Conservation (phyloP, 2,329 filamentous ascomycete genomes). For the Bipolaris bicolor region DNA sequence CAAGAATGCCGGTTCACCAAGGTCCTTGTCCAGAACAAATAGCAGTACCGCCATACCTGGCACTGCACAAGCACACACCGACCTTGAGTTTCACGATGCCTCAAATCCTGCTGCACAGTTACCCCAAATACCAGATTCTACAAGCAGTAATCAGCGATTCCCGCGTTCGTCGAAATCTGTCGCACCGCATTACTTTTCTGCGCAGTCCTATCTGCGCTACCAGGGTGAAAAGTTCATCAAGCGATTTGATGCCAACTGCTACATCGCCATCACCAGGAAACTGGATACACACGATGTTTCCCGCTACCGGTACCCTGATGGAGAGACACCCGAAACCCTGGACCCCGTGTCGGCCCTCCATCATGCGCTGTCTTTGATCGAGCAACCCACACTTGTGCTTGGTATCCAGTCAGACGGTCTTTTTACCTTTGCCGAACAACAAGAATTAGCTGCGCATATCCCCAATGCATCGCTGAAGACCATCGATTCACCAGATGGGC, state of each 20-base stretch:
- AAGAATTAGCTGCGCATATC: constrained; percentile 85
- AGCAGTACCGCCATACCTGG: constrained; percentile 35
- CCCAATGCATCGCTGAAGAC: constrained; percentile 77
- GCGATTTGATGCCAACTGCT: constrained; percentile 97
- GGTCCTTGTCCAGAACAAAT: constrained; percentile 46
- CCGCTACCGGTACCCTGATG: constrained; percentile 65
- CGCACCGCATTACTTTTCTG: constrained; percentile 86
- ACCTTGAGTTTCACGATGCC: constrained; percentile 56
- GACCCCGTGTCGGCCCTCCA: constrained; percentile 61
- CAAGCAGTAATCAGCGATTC: constrained; percentile 14
- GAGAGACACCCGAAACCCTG: constrained; percentile 46
- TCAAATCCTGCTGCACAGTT: constrained; percentile 44
- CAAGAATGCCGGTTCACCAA: constrained; percentile 55
- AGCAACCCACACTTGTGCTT: constrained; percentile 88
- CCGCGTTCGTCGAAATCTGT: constrained; percentile 48
- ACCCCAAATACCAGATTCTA: constrained; percentile 21
- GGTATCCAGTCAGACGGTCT: constrained; percentile 95
- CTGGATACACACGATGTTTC: constrained; percentile 97
- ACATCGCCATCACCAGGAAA: constrained; percentile 98
- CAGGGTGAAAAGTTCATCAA: constrained; percentile 96
- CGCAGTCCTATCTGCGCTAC: constrained; percentile 95
- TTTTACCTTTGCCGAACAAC: constrained; percentile 95
- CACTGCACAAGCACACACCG: constrained; percentile 38
- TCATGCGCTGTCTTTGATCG: constrained; percentile 78
- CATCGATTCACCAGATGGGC: constrained; percentile 93